Evolutionary conservation across 2,329 filamentous ascomycete species (phyloP), one percentile per base, ranked within the genome.

Genomic region (Gaeumannomyces sp.): DNA sequence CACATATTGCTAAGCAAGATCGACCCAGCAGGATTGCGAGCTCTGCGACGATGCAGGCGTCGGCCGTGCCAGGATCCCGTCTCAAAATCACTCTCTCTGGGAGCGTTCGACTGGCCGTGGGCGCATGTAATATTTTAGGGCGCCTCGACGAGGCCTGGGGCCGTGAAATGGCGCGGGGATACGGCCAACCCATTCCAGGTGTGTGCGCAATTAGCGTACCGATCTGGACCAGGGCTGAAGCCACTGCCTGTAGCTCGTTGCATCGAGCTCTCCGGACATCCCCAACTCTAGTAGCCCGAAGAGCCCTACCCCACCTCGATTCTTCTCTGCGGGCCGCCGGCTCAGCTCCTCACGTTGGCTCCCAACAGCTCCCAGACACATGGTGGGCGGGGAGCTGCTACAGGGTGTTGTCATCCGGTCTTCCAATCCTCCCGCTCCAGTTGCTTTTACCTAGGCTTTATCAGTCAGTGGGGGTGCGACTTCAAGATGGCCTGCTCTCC

Each of bases 281-380:
- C 62, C 62, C 62, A 64, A 59, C 29, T 29, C 25, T 56, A 60
- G 11, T 56, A 16, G 56, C 62, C 57, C n/a, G 33, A n/a, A 45
- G 25, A 25, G 22, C 16, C 29, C 45, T 56, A 50, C 31, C 60
- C 38, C 22, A 2, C 19, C 8, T 53, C 45, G 45, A 53, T 53
- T 10, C 22, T 10, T 35, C 13, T 35, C 33, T 35, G 8, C 2
- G 33, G 4, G 7, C 45, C 45, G 8, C 2, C 22, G 3, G 7
- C 45, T 53, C 19, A 25, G 45, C 45, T 8, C 22, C 7, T 53
- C 22, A n/a, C 7, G 19, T 53, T 53, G 8, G 45, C 45, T n/a
- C 2, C 19, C n/a, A 25, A 22, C 7, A 10, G 19, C 8, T 35
- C 45, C 38, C 16, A 11, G 38, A 13, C 33, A 4, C 16, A 6